Evolutionary conservation across 2,329 filamentous ascomycete genomes (phyloP), one percentile per base, ranked within the genome.

Genomic region (Coniella vitis): DNA sequence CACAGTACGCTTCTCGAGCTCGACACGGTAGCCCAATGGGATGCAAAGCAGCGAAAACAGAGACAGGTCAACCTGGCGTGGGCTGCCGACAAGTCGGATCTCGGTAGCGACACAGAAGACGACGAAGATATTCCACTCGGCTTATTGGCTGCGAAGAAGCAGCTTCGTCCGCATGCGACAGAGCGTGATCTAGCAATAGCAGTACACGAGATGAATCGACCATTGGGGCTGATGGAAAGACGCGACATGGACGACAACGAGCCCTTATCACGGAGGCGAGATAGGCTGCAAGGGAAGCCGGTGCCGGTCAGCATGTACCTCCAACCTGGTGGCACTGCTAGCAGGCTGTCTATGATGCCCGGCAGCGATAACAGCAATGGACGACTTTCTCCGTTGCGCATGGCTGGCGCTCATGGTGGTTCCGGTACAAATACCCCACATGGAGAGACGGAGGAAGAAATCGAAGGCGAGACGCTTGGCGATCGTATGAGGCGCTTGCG

Each of bases 161-260:
- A 78, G 7, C 70, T 75, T n/a, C 74, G 74, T 12, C 48, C 44
- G 7, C 35, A 53, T 17, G 47, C 48, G 22, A 51, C 40, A 3
- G 65, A 63, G 36, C 65, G 65, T 39, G 66, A 71, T 47, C 62
- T 72, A 29, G 67, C 68, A 29, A 67, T 72, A 50, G 70, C 74
- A 42, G 65, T 74, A 52, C 72, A 73, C 49, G 75, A 79, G 67
- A 60, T 83, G 55, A 75, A 82, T 66, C 68, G 81, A 10, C 86
- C 87, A 0, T 64, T 89, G 4, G 87, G 87, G 4, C 65, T 93
- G 48, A 83, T 93, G 72, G 86, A 94, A 61, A 82, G 81, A 58
- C 82, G 88, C 40, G 85, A 94, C 51, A 70, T 93, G 56, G 93
- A 98, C 63, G 93, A 98, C 60, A 93, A 90, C 48, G 93, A 97